Evolutionary conservation across 2,329 filamentous ascomycete species (phyloP).

Genomic region (Venturia oleaginea): DNA sequence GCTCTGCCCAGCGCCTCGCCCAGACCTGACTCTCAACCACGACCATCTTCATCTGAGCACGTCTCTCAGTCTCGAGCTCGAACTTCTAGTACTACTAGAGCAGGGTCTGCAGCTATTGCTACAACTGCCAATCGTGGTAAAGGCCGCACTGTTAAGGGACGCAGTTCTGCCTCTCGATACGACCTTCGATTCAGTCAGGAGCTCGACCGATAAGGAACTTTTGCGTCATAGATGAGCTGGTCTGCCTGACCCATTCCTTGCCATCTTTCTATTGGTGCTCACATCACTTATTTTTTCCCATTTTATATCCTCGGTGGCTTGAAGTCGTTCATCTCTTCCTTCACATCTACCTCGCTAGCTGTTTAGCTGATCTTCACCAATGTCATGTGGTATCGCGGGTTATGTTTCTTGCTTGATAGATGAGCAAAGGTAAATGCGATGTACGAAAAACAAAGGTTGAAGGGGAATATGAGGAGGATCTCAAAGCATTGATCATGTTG

Average conservation of each 20-base stretch:
- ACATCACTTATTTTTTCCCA: neutral
- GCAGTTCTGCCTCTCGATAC: neutral
- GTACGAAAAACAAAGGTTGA: neutral
- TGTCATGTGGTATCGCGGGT: neutral
- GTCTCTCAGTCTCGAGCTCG: neutral
- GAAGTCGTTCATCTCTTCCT: neutral
- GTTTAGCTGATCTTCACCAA: neutral
- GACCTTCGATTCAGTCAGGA: conserved; percentile 1
- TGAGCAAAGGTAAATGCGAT: neutral
- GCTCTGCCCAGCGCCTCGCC: neutral
- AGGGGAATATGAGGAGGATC: neutral
- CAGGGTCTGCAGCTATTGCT: neutral
- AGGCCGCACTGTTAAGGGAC: neutral
- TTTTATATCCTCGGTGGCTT: neutral
- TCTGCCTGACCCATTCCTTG: neutral
- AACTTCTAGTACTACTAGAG: neutral
- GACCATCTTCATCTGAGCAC: neutral
- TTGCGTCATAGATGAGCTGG: neutral
- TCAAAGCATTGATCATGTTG: neutral
- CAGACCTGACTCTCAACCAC: neutral
- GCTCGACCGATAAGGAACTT: neutral
- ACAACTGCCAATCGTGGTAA: neutral
- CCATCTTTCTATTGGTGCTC: neutral
- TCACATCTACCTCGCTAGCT: neutral
- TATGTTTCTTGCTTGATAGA: neutral